A percentile compares a stretch with the other conserved stretches of the same genome.
These are phyloP conservation scores for Auricularia auricula-judae DNA, from an alignment of 768 basidiomycete species.

Conservation along the genomic window DNA sequence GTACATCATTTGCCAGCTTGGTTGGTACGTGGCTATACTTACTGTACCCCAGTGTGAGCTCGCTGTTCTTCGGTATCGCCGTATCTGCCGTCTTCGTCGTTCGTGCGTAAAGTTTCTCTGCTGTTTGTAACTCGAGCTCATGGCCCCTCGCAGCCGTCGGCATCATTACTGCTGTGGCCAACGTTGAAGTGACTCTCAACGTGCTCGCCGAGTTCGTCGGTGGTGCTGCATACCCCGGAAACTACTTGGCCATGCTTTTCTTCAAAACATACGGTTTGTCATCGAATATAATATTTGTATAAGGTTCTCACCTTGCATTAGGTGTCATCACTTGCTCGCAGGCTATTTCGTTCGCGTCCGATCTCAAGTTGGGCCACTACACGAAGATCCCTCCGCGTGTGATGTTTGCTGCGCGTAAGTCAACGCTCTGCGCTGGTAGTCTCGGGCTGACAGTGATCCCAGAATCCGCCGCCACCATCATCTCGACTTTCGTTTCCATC, in stretches of 20 bases:
- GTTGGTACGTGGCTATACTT: constrained; percentile 6
- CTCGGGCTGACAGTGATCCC: constrained; percentile 14
- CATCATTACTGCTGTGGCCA: constrained; percentile 17
- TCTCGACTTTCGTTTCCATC: constrained; percentile 13
- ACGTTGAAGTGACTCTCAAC: constrained; percentile 17
- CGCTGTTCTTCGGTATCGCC: constrained; percentile 11
- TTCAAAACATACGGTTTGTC: constrained; percentile 18
- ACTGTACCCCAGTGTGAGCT: constrained; percentile 13
- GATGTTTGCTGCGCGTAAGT: constrained; percentile 14
- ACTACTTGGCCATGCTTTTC: constrained; percentile 16
- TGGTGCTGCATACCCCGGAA: constrained; percentile 17
- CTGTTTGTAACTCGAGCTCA: too few species aligned
- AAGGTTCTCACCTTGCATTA: not conserved
- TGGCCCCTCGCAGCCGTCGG: not conserved
- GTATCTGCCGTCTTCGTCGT: not conserved
- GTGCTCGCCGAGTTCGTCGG: constrained; percentile 24
- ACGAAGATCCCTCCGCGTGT: constrained; percentile 19
- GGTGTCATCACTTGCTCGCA: constrained; percentile 16
- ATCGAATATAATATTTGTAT: not conserved
- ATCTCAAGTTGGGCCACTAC: constrained; percentile 15
- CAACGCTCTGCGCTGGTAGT: not conserved
- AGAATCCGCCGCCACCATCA: constrained; percentile 16
- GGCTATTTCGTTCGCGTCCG: constrained; percentile 6
- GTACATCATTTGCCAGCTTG: constrained; percentile 3
- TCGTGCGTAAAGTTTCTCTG: not conserved